Evolutionary conservation across 2,329 filamentous ascomycete species (phyloP), one percentile per base, ranked within the genome.

Genomic region (Aspergillus fischeri): DNA sequence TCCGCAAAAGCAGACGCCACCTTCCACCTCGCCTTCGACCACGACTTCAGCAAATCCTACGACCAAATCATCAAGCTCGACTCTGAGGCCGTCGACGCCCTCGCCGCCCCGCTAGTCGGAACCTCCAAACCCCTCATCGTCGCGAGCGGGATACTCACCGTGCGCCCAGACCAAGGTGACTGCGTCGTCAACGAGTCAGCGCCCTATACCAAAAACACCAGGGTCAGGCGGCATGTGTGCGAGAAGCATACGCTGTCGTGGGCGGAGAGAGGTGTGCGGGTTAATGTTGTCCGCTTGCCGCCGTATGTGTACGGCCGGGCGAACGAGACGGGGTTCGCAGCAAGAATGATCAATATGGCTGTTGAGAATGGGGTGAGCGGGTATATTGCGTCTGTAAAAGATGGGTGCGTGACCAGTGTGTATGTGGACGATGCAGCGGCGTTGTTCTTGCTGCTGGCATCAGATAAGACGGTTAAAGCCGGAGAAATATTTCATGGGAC

Each of bases 21-120:
- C 38, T 70, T 78, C 54, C 75, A 79, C 54, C 68, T 78, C 5
- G 77, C 74, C 28, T 79, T 79, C 59, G 63, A 70, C 29, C 73
- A 77, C 63, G 70, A 78, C 63, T 77, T 79, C 62, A 62, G 65
- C 53, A 63, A 75, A 50, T 64, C 60, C 6, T 73, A 69, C 47
- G 60, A 58, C 3, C 60, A 59, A 29, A 48, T 61, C 29, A 66
- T 69, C 28, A 60, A 60, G 2, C 65, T 60, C 0, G 77, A 80
- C 53, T 61, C 63, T 1, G 63, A 54, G 0, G 75, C 75, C 24
- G 73, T 80, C 24, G 48, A 62, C 44, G 73, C 76, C 5, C 69
- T 80, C 35, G 72, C 64, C 3, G 57, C 64, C 0, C 70, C 60
- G 2, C 65, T 79, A 0, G 63, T 58, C 1, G 74, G 69, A 7